Conservation (phyloP, 768 basidiomycete species). For the Sarcodon sp. region DNA sequence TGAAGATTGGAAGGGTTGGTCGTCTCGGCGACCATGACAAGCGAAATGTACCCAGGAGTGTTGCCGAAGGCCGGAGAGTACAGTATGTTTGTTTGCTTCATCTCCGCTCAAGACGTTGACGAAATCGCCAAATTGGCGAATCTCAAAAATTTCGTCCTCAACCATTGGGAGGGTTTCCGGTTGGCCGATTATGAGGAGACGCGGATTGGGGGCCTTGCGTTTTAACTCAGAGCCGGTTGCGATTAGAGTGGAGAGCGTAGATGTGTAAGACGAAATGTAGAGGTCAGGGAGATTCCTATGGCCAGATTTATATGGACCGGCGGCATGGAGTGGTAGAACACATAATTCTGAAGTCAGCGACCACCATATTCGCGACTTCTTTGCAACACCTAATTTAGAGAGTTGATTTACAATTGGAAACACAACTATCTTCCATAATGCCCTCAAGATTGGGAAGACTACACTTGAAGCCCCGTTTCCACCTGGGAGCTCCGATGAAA, state of each 20-base stretch:
- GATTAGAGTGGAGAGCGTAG: conserved; percentile 14
- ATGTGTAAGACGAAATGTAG: conserved; percentile 16
- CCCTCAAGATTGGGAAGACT: too few species aligned
- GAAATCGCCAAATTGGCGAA: background rate
- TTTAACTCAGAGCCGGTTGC: background rate
- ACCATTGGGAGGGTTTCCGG: conserved; percentile 2
- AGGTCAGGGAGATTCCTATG: background rate
- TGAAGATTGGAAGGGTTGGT: conserved; percentile 14
- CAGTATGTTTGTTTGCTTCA: conserved; percentile 3
- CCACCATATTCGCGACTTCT: too few species aligned
- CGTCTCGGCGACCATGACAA: conserved; percentile 12
- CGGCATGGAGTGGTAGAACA: too few species aligned
- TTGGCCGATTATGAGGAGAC: background rate
- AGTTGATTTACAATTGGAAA: too few species aligned
- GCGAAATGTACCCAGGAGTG: conserved; percentile 15
- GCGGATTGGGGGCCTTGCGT: background rate
- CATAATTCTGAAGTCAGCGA: too few species aligned
- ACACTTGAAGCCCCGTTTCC: too few species aligned
- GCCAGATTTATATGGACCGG: too few species aligned
- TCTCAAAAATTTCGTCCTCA: conserved; percentile 1
- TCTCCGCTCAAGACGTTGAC: background rate
- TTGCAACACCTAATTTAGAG: too few species aligned
- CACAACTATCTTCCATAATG: too few species aligned
- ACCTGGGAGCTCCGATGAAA: too few species aligned
- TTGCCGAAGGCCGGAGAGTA: background rate